These are phyloP conservation scores for Pseudocercospora pini-densiflorae DNA, from an alignment of 2,329 filamentous ascomycete species.

Conservation along the genomic window DNA sequence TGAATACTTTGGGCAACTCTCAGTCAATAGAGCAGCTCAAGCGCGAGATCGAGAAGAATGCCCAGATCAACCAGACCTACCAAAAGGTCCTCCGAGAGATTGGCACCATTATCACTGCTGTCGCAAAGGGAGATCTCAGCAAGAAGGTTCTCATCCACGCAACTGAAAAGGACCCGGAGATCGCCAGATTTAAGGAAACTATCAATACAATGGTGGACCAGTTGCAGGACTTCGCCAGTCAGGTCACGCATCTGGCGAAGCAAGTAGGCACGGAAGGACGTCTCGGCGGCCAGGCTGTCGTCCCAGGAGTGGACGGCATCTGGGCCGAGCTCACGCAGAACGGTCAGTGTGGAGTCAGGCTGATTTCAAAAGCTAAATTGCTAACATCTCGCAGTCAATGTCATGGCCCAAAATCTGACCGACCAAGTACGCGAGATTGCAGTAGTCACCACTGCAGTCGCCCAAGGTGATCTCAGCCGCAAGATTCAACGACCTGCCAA, in stretches of 20 bases:
- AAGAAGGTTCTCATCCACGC: constrained; percentile 97
- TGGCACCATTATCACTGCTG: constrained; percentile 94
- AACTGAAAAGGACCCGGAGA: constrained; percentile 97
- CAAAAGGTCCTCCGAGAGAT: constrained; percentile 97
- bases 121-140: constrained; percentile 91
- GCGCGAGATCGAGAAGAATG: constrained; percentile 93
- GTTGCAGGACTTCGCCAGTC: constrained; percentile 92
- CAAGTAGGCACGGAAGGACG: constrained; percentile 97
- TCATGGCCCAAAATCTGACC: constrained; percentile 98
- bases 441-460: constrained; percentile 93
- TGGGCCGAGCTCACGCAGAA: constrained; percentile 89
- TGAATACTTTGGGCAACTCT: constrained; percentile 78
- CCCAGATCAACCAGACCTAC: constrained; percentile 98
- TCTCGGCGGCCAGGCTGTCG: constrained; percentile 89
- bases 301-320: constrained; percentile 91
- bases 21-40: constrained; percentile 91
- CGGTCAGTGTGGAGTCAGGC: constrained; percentile 48
- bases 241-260: constrained; percentile 91
- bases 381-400: constrained; percentile 69
- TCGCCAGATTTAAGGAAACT: constrained; percentile 95
- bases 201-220: constrained; percentile 99
- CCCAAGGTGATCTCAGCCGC: constrained; percentile 89
- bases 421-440: constrained; percentile 98
- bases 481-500: constrained; percentile 94
- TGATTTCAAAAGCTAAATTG: neutral